phyloP scores from a whole-genome alignment of 2,329 filamentous ascomycete species.

The Pyrenochaeta sp. region DNA sequence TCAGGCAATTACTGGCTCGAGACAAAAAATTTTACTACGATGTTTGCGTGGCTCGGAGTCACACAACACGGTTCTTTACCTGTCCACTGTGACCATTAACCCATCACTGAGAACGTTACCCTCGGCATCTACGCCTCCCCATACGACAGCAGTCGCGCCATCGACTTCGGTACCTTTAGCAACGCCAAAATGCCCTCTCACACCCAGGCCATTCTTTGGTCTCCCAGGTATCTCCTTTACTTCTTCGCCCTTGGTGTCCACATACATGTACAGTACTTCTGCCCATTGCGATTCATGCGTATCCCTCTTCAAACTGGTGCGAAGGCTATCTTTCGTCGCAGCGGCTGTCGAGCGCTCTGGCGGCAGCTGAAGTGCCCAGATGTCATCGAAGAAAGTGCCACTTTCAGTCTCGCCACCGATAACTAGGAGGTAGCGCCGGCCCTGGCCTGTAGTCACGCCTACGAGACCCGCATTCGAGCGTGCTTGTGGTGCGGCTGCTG shows the following conservation, averaged over 20 bases:
- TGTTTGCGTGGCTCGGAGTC: background rate
- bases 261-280: constrained; percentile 58
- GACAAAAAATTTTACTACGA: background rate
- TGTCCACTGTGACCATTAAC: constrained; percentile 53
- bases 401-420: constrained; percentile 55
- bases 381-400: constrained; percentile 50
- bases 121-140: constrained; percentile 60
- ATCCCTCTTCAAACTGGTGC: constrained; percentile 54
- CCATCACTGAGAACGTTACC: constrained; percentile 54
- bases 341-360: constrained; percentile 58
- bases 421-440: constrained; percentile 62
- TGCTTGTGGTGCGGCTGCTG: constrained; percentile 47
- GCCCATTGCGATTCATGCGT: constrained; percentile 61
- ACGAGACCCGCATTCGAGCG: constrained; percentile 56
- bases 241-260: constrained; percentile 54
- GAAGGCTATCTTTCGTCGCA: constrained; percentile 60
- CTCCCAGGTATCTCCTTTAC: constrained; percentile 52
- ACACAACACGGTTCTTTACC: constrained; percentile 19
- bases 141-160: constrained; percentile 59
- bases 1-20: background rate
- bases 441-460: constrained; percentile 61
- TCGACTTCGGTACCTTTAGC: constrained; percentile 55
- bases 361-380: constrained; percentile 64
- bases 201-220: constrained; percentile 52
- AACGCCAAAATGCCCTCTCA: constrained; percentile 50